Base-by-base conservation (phyloP, 805 yeast species). In the Zygosaccharomyces gambellarensis region DNA sequence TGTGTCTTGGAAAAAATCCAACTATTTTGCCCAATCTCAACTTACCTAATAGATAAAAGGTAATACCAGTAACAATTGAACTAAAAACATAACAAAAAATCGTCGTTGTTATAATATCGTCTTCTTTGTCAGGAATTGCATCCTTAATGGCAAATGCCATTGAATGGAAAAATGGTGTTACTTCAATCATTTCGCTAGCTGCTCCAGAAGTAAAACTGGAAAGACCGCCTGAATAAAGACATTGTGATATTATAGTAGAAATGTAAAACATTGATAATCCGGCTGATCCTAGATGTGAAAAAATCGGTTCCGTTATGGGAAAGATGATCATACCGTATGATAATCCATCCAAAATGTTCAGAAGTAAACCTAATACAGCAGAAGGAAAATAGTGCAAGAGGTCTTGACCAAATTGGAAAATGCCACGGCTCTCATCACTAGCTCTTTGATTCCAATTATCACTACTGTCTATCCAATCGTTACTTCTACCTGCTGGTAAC, bases 141-240 rank as follows among this genome's bases (percentile, higher is more conserved):
- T 68, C 63, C 65, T 83, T 72, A 43, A 94, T 83, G 11, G 83
- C 72, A 25, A 79, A 72, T 0, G 97, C 97, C 96, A 94, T 90
- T 2, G 95, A 78, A 63, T 94, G 99, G 73, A 92, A 92, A 66
- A 94, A 94, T 1, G 99, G 99, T 1, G 97, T 95, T n/a, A 94
- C 89, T 67, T 94, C 99, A 56, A 94, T 94, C 99, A 94, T 94
- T 70, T 94, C 98, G 3, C 96, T 87, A 1, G 99, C 99, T 39
- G 92, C 82, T n/a, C 95, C 96, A 2, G 90, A 78, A 53, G 81
- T 81, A 71, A 94, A 92, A 7, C 87, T 86, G 12, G 96, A 87
- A 1, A 95, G 95, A 12, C 99, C 99, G 22, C 87, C 68, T 0
- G 97, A 90, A 63, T 80, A 90, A 5, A 89, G 87, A 54, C 90